These are phyloP conservation scores for Canariomyces notabilis DNA, from an alignment of 2,329 filamentous ascomycete species.

Conservation along the genomic window DNA sequence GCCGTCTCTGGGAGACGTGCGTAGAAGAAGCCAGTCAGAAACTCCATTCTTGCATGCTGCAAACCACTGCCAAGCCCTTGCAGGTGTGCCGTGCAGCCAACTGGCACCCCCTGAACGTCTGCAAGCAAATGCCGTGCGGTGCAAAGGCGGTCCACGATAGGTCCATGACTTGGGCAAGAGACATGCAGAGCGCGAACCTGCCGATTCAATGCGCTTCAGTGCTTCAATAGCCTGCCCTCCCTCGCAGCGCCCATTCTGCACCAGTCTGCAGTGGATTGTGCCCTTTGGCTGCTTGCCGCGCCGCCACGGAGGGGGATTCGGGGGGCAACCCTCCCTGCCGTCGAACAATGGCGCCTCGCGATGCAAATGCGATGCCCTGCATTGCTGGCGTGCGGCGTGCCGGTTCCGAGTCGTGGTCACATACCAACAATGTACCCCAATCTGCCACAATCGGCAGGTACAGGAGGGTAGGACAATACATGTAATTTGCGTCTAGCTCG, in stretches of 20 bases:
- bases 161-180: neutral
- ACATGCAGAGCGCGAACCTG: neutral
- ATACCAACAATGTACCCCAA: neutral
- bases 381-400: too few relatives aligned
- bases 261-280: neutral
- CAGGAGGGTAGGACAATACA: too few relatives aligned
- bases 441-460: too few relatives aligned
- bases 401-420: neutral
- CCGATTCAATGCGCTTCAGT: too few relatives aligned
- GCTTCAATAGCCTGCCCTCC: too few relatives aligned
- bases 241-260: neutral
- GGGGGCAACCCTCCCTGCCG: neutral
- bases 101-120: neutral
- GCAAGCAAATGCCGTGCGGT: neutral
- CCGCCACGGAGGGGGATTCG: neutral
- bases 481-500: too few relatives aligned
- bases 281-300: neutral
- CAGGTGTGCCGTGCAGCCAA: neutral
- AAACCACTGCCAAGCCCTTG: neutral
- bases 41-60: neutral
- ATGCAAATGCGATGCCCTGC: neutral
- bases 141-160: neutral
- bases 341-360: neutral
- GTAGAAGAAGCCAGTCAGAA: too few relatives aligned
- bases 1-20: too few relatives aligned